phyloP scores from a whole-genome alignment of 129 eudicot species.

The Logfia minima region DNA sequence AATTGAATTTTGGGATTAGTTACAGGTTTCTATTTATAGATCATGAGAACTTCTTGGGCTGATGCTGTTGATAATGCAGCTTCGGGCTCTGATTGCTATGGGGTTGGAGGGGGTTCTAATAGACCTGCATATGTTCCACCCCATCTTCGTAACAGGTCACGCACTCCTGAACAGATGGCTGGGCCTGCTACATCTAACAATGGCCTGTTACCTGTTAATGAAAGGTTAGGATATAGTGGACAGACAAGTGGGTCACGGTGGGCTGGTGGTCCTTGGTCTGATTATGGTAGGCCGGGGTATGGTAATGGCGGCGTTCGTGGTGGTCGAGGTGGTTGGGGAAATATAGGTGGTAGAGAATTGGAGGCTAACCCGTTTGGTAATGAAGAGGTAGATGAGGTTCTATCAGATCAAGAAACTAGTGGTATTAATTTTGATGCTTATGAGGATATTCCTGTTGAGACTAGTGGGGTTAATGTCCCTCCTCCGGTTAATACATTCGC shows the following conservation, averaged over 20 bases:
- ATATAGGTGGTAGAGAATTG: conserved; percentile 41
- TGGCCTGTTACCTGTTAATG: conserved; percentile 45
- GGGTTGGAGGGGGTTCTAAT: conserved; percentile 31
- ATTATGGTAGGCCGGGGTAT: conserved; percentile 42
- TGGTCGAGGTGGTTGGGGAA: conserved; percentile 49
- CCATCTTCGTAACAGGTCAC: conserved; percentile 73
- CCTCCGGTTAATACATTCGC: conserved; percentile 59
- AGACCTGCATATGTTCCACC: conserved; percentile 82
- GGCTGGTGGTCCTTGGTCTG: conserved; percentile 50
- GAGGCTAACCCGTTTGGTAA: conserved; percentile 77
- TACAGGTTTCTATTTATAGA: neutral
- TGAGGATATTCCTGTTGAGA: conserved; percentile 76
- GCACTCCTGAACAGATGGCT: conserved; percentile 36
- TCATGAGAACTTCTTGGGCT: conserved; percentile 83
- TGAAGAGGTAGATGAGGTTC: conserved; percentile 50
- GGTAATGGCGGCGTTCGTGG: conserved; percentile 52
- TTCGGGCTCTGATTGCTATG: conserved; percentile 48
- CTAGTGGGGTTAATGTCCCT: conserved; percentile 62
- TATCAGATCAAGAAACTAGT: conserved; percentile 37
- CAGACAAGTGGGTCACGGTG: conserved; percentile 51
- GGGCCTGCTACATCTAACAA: conserved; percentile 40
- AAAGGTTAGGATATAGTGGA: conserved; percentile 44
- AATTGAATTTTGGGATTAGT: neutral
- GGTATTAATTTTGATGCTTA: conserved; percentile 59
- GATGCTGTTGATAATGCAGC: conserved; percentile 80